phyloP scores from a whole-genome alignment of 352 stramenopile species.

The Detonula confervacea region DNA sequence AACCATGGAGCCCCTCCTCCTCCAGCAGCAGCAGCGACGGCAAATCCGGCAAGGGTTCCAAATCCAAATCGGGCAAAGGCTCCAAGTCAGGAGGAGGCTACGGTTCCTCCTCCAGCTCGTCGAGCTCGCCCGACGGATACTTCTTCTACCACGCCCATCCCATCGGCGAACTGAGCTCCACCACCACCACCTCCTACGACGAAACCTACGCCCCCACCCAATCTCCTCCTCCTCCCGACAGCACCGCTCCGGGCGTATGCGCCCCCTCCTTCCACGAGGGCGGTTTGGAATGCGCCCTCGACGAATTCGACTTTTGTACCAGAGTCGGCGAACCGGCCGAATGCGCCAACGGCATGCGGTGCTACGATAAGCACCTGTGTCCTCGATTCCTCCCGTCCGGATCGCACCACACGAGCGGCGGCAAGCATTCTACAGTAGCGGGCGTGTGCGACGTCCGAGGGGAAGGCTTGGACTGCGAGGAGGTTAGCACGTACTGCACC shows the following conservation, averaged over 20 bases:
- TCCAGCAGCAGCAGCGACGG: neutral
- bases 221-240: conserved; percentile 1
- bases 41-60: neutral
- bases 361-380: conserved; percentile 14
- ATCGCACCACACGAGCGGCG: too few species aligned
- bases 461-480: conserved; percentile 7
- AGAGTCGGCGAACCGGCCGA: neutral
- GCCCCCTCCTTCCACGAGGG: neutral
- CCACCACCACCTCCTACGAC: neutral
- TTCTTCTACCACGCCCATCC: neutral
- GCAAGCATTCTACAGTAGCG: neutral
- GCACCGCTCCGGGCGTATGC: neutral
- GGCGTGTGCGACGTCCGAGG: conserved; percentile 3
- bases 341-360: neutral
- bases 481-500: conserved; percentile 24
- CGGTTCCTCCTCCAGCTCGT: neutral
- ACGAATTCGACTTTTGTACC: conserved; percentile 6
- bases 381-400: neutral
- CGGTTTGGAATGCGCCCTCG: conserved; percentile 4
- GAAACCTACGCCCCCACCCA: neutral
- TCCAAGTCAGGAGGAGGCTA: neutral
- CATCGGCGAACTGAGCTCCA: neutral
- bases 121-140: neutral
- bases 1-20: neutral
- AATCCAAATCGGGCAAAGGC: conserved; percentile 3